These are phyloP conservation scores for Myxozyma lipomycoides DNA, from an alignment of 805 yeast species.

Conservation along the genomic window DNA sequence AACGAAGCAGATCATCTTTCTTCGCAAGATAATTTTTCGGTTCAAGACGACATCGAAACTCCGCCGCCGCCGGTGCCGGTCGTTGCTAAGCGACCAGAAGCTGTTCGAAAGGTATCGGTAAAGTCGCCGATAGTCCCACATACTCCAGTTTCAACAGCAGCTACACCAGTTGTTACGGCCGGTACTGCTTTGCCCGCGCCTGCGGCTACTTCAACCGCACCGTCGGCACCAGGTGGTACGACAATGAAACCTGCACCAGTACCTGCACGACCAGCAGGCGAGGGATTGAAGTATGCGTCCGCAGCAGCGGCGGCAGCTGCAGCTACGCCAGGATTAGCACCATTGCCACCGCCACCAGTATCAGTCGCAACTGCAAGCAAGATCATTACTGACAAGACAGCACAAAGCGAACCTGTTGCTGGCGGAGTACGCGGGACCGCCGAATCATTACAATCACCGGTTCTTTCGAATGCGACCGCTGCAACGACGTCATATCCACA, in stretches of 20 bases:
- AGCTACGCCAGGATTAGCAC: conserved; percentile 29
- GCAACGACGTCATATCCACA: not conserved
- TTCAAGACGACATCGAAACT: conserved; percentile 28
- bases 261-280: conserved; percentile 52
- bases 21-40: conserved; percentile 18
- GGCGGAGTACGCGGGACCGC: conserved; percentile 16
- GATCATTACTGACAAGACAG: conserved; percentile 25
- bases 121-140: conserved; percentile 28
- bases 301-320: conserved; percentile 36
- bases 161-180: conserved; percentile 25
- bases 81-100: conserved; percentile 17
- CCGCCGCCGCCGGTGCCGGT: conserved; percentile 14
- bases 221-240: conserved; percentile 1
- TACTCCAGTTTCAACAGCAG: conserved; percentile 19
- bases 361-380: conserved; percentile 25
- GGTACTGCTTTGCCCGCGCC: conserved; percentile 27
- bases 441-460: conserved; percentile 21
- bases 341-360: conserved; percentile 28
- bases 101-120: conserved; percentile 14
- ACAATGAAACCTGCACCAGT: conserved; percentile 50
- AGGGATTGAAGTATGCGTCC: conserved; percentile 46
- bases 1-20: conserved; percentile 30
- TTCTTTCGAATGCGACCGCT: conserved; percentile 13
- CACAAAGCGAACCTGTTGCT: conserved; percentile 23
- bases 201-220: conserved; percentile 14